Evolutionary conservation across 1,284 basidiomycete species (phyloP).

Genomic region (Cutaneotrichosporon curvatum): DNA sequence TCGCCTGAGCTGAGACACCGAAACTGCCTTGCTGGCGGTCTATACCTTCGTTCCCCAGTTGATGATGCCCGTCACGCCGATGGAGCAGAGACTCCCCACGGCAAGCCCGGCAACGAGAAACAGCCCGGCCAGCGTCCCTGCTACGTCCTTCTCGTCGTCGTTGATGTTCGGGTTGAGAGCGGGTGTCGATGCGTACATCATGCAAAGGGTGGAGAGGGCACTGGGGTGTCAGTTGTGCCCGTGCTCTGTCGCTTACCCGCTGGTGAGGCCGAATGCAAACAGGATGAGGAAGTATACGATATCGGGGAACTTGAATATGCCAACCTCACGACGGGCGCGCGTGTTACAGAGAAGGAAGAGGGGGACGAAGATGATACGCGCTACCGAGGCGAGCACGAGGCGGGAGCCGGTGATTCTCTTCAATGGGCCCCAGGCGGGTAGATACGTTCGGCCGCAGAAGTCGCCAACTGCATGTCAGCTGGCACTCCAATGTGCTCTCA

Average conservation of each 20-base stretch:
- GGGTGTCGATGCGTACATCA: constrained; percentile 44
- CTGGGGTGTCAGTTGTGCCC: constrained; percentile 29
- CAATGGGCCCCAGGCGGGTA: constrained; percentile 60
- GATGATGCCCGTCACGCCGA: constrained; percentile 53
- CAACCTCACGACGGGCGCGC: constrained; percentile 14
- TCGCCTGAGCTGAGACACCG: too few species aligned
- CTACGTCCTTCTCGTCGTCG: constrained; percentile 67
- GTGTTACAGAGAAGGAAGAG: constrained; percentile 74
- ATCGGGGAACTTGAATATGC: constrained; percentile 62
- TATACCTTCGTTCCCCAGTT: constrained; percentile 13
- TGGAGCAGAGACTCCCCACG: constrained; percentile 66
- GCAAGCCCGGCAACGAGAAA: constrained; percentile 68
- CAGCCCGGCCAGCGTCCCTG: constrained; percentile 71
- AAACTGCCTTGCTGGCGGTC: too few species aligned
- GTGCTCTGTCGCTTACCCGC: constrained; percentile 58
- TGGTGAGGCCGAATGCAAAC: constrained; percentile 64
- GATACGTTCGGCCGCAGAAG: constrained; percentile 61
- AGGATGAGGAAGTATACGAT: constrained; percentile 65
- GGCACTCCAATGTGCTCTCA: constrained; percentile 41
- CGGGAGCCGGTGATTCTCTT: constrained; percentile 1
- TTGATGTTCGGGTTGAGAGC: constrained; percentile 39
- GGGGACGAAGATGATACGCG: constrained; percentile 68
- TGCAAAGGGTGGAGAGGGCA: constrained; percentile 37
- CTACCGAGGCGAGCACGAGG: constrained; percentile 52
- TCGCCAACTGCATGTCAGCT: constrained; percentile 58